phyloP scores from a whole-genome alignment of 306 rosid species.

The Senna tora region DNA sequence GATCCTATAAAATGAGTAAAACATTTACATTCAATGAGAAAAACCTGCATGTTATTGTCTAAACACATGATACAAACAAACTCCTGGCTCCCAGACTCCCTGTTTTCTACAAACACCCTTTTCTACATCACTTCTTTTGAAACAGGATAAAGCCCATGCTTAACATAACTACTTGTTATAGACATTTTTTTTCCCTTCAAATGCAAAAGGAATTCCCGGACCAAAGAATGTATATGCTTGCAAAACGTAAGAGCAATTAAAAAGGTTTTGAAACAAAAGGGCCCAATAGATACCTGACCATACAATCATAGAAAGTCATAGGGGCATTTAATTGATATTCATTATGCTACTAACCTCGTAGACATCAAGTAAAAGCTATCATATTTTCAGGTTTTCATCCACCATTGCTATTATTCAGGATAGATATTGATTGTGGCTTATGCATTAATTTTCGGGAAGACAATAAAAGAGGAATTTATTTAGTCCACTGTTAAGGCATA shows the following conservation, averaged over 20 bases:
- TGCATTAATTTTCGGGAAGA: neutral
- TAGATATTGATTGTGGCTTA: neutral
- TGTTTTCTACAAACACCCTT: conserved; percentile 1
- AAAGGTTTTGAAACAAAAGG: neutral
- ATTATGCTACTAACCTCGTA: neutral
- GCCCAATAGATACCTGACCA: neutral
- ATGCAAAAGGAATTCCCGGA: neutral
- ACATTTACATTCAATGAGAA: conserved; percentile 26
- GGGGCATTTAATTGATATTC: neutral
- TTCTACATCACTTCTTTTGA: conserved; percentile 6
- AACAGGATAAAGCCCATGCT: conserved; percentile 10
- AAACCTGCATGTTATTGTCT: neutral
- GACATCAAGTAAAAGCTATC: neutral
- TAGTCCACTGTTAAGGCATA: neutral
- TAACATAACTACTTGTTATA: neutral
- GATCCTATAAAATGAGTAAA: conserved; percentile 65
- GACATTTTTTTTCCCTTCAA: conserved; percentile 11
- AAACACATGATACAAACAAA: conserved; percentile 23
- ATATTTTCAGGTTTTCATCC: neutral
- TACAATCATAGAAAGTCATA: neutral
- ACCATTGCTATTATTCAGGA: neutral
- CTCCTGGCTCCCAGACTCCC: conserved; percentile 18
- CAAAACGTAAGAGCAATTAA: conserved; percentile 14
- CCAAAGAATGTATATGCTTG: neutral
- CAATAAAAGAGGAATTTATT: neutral